phyloP scores from a whole-genome alignment of 1,139 yeast species.

The Yamadazyma sp. region DNA sequence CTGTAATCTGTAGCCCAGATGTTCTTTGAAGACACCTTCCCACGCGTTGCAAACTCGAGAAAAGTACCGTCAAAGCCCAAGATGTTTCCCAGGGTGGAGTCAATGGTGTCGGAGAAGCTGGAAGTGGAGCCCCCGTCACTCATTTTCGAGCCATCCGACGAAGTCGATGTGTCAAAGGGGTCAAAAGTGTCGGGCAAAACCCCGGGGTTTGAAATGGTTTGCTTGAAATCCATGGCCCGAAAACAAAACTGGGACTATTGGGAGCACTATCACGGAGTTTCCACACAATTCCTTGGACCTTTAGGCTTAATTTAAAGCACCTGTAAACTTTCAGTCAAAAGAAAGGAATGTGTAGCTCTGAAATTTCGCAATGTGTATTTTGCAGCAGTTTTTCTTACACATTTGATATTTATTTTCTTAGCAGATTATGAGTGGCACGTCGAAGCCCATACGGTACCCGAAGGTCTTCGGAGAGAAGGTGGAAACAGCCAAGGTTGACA shows the following conservation, averaged over 20 bases:
- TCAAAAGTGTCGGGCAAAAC: neutral
- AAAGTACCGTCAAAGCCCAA: neutral
- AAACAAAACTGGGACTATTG: neutral
- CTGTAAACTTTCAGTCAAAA: no score
- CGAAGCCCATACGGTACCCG: conserved; percentile 20
- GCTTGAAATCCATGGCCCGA: neutral
- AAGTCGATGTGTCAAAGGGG: neutral
- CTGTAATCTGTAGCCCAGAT: conserved; percentile 25
- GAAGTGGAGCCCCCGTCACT: neutral
- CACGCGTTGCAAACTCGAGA: no score
- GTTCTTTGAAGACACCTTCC: conserved; percentile 10
- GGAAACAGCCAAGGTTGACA: conserved; percentile 34
- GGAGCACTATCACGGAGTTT: no score
- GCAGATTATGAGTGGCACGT: neutral
- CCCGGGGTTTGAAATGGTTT: neutral
- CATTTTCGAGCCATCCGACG: neutral
- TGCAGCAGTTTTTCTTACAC: neutral
- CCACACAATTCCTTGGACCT: no score
- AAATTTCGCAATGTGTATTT: neutral
- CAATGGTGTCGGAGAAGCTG: neutral
- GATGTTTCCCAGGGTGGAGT: neutral
- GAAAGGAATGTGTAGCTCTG: conserved; percentile 1
- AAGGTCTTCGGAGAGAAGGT: conserved; percentile 28
- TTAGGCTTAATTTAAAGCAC: no score
- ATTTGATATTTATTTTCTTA: neutral